Conservation (phyloP, 2,329 filamentous ascomycete genomes). For the Plectosphaerella sp. region DNA sequence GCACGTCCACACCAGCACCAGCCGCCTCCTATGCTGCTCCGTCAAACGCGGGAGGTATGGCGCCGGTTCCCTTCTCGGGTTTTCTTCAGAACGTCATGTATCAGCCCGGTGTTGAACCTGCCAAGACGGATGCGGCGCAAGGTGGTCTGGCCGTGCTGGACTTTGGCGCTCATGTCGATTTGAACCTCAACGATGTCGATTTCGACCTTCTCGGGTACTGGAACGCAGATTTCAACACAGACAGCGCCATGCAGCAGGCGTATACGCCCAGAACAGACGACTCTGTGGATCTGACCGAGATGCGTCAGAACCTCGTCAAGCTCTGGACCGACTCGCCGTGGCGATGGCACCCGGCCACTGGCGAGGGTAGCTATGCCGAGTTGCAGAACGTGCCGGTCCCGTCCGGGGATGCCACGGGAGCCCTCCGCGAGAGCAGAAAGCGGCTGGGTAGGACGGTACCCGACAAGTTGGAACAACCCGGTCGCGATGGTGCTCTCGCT, state of each 20-base stretch:
- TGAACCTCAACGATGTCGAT: conserved; percentile 48
- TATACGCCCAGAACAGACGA: conserved; percentile 26
- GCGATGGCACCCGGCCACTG: conserved; percentile 42
- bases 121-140: conserved; percentile 28
- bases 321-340: conserved; percentile 47
- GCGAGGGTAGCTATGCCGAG: conserved; percentile 39
- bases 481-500: conserved; percentile 59
- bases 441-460: conserved; percentile 29
- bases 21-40: no score
- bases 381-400: conserved; percentile 40
- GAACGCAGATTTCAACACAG: conserved; percentile 34
- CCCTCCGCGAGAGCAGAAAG: conserved; percentile 32
- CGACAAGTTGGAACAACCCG: conserved; percentile 39
- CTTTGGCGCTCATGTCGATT: conserved; percentile 43
- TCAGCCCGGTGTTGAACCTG: conserved; percentile 35
- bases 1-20: no score
- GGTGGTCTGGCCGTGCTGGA: conserved; percentile 41
- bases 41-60: not conserved
- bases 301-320: conserved; percentile 41
- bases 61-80: conserved; percentile 38
- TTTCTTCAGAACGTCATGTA: conserved; percentile 48
- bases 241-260: conserved; percentile 18
- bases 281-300: conserved; percentile 36
- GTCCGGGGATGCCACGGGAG: conserved; percentile 28
- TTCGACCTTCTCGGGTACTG: conserved; percentile 46